phyloP scores from a whole-genome alignment of 2,329 filamentous ascomycete genomes.

The Phoma sp. region DNA sequence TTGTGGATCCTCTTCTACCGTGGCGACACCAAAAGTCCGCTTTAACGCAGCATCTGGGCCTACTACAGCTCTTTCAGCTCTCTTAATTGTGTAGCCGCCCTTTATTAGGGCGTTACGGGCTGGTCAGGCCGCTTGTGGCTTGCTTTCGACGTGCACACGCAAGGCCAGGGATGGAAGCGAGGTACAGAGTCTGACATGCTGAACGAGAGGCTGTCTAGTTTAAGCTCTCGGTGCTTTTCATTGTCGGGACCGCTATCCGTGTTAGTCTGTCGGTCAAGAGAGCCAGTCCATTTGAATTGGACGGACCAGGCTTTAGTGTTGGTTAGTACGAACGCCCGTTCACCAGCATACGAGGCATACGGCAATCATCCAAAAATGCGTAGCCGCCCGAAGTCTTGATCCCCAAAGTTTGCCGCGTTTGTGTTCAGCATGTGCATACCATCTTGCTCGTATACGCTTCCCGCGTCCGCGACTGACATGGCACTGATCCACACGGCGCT shows the following conservation, averaged over 20 bases:
- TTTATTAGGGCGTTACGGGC: neutral
- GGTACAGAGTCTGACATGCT: neutral
- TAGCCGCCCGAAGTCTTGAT: neutral
- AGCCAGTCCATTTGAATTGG: conserved; percentile 3
- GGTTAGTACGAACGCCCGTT: conserved; percentile 11
- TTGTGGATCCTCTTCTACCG: neutral
- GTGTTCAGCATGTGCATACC: conserved; percentile 1
- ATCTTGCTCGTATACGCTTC: neutral
- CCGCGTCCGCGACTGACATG: conserved; percentile 15
- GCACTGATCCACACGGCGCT: conserved; percentile 17
- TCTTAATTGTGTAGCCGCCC: neutral
- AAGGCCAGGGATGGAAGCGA: neutral
- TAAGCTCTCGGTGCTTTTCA: conserved; percentile 8
- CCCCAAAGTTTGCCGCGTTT: neutral
- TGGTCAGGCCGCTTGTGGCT: neutral
- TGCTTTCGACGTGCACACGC: no score
- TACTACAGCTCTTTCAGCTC: neutral
- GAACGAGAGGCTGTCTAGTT: neutral
- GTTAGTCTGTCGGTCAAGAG: conserved; percentile 3
- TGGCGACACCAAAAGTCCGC: neutral
- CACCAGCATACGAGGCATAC: neutral
- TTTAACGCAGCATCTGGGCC: neutral
- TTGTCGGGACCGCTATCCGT: conserved; percentile 2
- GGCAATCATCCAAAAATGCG: neutral
- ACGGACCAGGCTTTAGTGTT: neutral